phyloP scores from a whole-genome alignment of 73 alveolate genomes.

The Blepharisma stoltei region DNA sequence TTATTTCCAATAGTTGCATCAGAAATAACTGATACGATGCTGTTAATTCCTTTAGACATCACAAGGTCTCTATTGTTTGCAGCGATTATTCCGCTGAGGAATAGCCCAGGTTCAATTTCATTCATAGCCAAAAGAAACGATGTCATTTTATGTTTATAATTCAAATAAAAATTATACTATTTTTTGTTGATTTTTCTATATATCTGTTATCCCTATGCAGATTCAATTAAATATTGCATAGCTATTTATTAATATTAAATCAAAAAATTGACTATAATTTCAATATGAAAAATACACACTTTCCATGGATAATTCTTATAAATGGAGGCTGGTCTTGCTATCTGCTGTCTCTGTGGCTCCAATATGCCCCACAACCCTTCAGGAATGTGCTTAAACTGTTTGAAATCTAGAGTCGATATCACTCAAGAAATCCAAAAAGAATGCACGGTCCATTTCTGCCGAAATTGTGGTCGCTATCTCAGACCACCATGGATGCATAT shows the following conservation, averaged over 20 bases:
- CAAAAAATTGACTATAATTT: too few species aligned
- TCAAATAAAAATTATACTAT: too few species aligned
- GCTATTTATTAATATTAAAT: too few species aligned
- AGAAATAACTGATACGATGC: background rate
- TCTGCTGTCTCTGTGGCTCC: conserved; percentile 88
- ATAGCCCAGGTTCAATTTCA: background rate
- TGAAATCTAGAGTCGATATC: conserved; percentile 75
- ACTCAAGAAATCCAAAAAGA: conserved; percentile 79
- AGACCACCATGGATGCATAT: conserved; percentile 85
- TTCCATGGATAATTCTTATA: too few species aligned
- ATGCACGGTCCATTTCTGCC: conserved; percentile 61
- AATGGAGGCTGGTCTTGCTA: conserved; percentile 10
- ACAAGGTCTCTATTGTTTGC: background rate
- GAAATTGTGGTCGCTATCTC: conserved; percentile 74
- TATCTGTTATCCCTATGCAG: too few species aligned
- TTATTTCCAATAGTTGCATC: background rate
- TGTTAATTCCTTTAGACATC: background rate
- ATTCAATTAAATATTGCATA: too few species aligned
- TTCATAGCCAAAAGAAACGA: background rate
- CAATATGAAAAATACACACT: too few species aligned
- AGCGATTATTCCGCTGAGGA: background rate
- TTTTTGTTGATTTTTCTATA: too few species aligned
- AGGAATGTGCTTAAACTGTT: conserved; percentile 79
- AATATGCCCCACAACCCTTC: conserved; percentile 75
- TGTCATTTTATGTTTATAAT: too few species aligned